Base-by-base conservation (phyloP, 192 early-diverging fungal genomes). In the Entomortierella chlamydospora region DNA sequence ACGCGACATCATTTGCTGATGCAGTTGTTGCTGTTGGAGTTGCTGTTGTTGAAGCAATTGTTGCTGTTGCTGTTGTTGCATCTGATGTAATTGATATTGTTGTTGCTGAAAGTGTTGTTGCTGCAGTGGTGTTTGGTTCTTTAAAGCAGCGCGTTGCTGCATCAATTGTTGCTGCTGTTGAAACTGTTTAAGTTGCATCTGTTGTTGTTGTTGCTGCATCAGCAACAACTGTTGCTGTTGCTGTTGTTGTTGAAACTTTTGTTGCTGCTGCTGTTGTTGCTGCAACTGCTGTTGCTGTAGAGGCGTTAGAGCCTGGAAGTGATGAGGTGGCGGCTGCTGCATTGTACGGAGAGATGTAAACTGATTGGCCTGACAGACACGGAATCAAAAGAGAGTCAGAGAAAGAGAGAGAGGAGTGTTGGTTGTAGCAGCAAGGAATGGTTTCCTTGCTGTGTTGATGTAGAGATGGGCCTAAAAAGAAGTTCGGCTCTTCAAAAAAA, bases 291-390 rank as follows among this genome's bases (percentile, higher is more conserved):
- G 68, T 28, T 57, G 54, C 23, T 68, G 66, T 10, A 58, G 31
- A 22, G 33, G 66, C 43, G 43, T 62, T 37, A 59, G 22, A 4
- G 57, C 26, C 43, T 41, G 60, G 23, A 56, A 55, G 26, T 71
- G 69, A 30, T 70, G 68, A 0, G 69, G 69, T 5, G 69, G 69
- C 33, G 69, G 69, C 8, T 71, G 58, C 52, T 71, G 58, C 58
- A 62, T 62, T 47, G 45, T 47, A 17, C 15, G 2, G 34, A 37
- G 34, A 37, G 34, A 37, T 37, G 34, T 37, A 10, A n/a, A n/a
- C n/a, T n/a, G n/a, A n/a, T n/a, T n/a, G n/a, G n/a, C n/a, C n/a
- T n/a, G n/a, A n/a, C n/a, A n/a, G n/a, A n/a, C n/a, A n/a, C n/a
- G n/a, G n/a, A n/a, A n/a, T n/a, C n/a, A n/a, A n/a, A n/a, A n/a